Base-by-base conservation (phyloP, 2,329 filamentous ascomycete species). In the Neopestalotiopsis sp. region DNA sequence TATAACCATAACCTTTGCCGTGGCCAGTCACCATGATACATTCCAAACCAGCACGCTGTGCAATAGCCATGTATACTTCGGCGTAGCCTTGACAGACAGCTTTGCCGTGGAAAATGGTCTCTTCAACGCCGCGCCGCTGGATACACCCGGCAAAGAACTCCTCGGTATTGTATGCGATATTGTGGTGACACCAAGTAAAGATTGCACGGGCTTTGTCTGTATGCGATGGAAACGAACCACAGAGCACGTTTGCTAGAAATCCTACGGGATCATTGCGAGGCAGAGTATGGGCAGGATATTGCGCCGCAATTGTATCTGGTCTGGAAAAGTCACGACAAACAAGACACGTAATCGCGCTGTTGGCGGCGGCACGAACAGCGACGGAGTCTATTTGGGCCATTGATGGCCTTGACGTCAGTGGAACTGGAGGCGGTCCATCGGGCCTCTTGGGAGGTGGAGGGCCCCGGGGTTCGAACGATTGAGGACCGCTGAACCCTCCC, bases 151-250 rank as follows among this genome's bases (percentile, higher is more conserved):
- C 88, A 76, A 97, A 97, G 82, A 98, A 97, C 30, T 91, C 88
- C 32, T 89, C 86, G 0, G 90, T 89, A 77, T 98, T 94, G 78
- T 98, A 99, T 61, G 86, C 87, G 69, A 99, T 91, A 75, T 98
- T 98, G 80, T 98, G 91, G 80, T 98, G 95, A 56, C 95, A 90
- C 96, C 96, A 99, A 1, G 93, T 94, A 78, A 98, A 98, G 70
- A 99, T 93, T 2, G 90, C 94, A 34, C 96, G 88, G 2, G 96
- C 95, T 82, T 98, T 98, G 80, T 98, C 95, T 0, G 95, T 97
- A 1, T 85, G 82, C 0, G 94, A 97, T 0, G 89, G 81, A 76
- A 98, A 98, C 0, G 92, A 92, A 4, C 87, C 85, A 68, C 94
- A 97, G 24, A 98, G 87, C 65, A 92, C 89, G 65, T 89, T 87